Evolutionary conservation across 768 basidiomycete genomes (phyloP), one percentile per base, ranked within the genome.

Genomic region (Boletus sp.): DNA sequence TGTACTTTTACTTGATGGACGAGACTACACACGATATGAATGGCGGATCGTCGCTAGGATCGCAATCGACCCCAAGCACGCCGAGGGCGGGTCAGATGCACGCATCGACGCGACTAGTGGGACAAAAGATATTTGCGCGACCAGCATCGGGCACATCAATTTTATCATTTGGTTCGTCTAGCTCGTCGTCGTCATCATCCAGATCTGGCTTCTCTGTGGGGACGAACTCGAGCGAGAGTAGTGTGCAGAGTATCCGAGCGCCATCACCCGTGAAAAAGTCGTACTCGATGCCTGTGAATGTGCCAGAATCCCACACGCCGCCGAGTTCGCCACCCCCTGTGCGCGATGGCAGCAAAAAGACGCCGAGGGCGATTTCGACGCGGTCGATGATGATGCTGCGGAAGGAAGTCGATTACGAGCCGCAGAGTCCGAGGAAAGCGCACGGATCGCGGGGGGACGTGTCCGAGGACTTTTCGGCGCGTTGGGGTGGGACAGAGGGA

Each of bases 1-100:
- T 98, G 15, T 96, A 96, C 70, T 97, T 95, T 70, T 98, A 98
- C 69, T 78, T 98, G 7, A 77, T 96, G 42, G 94, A 95, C 55
- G 94, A 97, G 66, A 83, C 81, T 1, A 66, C 73, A 7, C 53
- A 59, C 21, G 54, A 59, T 4, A 53, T 46, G 40, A 57, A 49
- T 10, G 41, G 44, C 30, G 25, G 17, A 17, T 19, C 49, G 52
- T 56, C 35, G 38, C 19, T 55, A 0, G 57, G 52, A 33, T 48
- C 58, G 4, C 78, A 80, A 6, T 60, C 69, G 5, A 62, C 69
- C 11, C 75, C 75, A 0, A 60, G 72, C n/a, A 63, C 74, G 17
- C 59, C 70, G 3, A 46, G 59, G 48, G 19, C 47, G 51, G 50
- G 65, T 30, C 45, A 76, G 77, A 54, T 47, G 29, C 55, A 46